A percentile compares a stretch with the other conserved stretches of the same genome.
Conservation (phyloP, 2,329 filamentous ascomycete species). For the Fusarium subglutinans region DNA sequence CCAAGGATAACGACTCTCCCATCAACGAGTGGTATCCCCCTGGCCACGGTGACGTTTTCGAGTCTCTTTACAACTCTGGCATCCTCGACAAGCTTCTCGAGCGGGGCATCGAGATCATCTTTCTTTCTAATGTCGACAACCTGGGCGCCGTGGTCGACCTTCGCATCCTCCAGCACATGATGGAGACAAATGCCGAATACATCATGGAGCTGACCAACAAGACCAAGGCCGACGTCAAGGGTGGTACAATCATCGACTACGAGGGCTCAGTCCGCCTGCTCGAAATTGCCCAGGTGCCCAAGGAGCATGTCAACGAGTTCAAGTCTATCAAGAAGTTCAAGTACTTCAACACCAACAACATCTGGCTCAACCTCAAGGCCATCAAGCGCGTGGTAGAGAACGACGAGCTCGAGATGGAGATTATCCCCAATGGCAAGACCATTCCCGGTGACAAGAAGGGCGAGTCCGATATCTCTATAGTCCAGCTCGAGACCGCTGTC, state of each 20-base stretch:
- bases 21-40: conserved; percentile 99
- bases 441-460: conserved; percentile 99
- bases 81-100: conserved; percentile 96
- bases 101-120: conserved; percentile 95
- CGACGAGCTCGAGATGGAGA: conserved; percentile 98
- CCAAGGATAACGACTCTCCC: conserved; percentile 86
- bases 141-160: conserved; percentile 97
- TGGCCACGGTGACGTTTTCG: conserved; percentile 99
- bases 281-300: conserved; percentile 98
- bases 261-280: conserved; percentile 96
- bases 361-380: conserved; percentile 98
- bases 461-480: conserved; percentile 95
- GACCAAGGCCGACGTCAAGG: conserved; percentile 99
- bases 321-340: conserved; percentile 99
- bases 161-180: conserved; percentile 99
- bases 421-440: conserved; percentile 98
- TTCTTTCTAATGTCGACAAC: conserved; percentile 99
- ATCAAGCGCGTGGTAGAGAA: conserved; percentile 99
- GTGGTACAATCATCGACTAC: conserved; percentile 99
- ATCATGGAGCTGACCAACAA: conserved; percentile 99
- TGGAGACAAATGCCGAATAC: conserved; percentile 96
- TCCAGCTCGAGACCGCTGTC: conserved; percentile 98
- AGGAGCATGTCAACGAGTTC: conserved; percentile 99
- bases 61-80: conserved; percentile 99
- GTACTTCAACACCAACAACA: conserved; percentile 99